Base-by-base conservation (phyloP, 441 rosid genomes). In the Biscutella laevigata region DNA sequence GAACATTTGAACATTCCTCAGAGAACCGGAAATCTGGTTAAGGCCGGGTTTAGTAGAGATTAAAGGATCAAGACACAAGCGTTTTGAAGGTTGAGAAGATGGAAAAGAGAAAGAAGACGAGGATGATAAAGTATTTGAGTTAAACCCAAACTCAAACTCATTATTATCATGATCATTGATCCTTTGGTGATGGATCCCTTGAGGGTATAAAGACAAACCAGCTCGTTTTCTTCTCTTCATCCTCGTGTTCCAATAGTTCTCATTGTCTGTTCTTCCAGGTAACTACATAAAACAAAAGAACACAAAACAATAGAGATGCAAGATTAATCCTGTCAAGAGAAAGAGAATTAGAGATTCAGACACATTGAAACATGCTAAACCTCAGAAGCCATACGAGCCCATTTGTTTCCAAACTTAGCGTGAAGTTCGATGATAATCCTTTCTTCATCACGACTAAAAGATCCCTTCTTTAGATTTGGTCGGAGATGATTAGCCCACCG, bases 371-470 rank as follows among this genome's bases (percentile, higher is more conserved):
- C 55, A 61, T 19, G 54, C 53, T 4, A 0, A 59, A 81, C 87
- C 80, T 76, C 80, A 40, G 84, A 61, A 42, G 87, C 84, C 84
- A 81, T 81, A 50, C 82, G 82, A 69, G 87, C 87, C 87, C 87
- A 81, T 68, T 67, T 81, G 70, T 81, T 81, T 20, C 82, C 84
- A 4, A 74, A 46, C 66, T 71, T 72, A 43, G 84, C 77, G 50
- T 78, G 84, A 32, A 78, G 87, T 11, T 76, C 70, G 63, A 78
- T 69, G 64, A 81, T 78, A 54, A 62, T 56, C 30, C 26, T 69
- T 60, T 81, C 84, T 56, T 81, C 87, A 8, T 76, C 77, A 11
- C 74, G 74, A 39, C 71, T 53, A 64, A 78, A 72, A 4, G 78
- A 64, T 5, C 84, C 84, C 37, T 81, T 81, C 73, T 78, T 76